Base-by-base conservation (phyloP, 2,329 filamentous ascomycete species). In the Annulohypoxylon truncatum region DNA sequence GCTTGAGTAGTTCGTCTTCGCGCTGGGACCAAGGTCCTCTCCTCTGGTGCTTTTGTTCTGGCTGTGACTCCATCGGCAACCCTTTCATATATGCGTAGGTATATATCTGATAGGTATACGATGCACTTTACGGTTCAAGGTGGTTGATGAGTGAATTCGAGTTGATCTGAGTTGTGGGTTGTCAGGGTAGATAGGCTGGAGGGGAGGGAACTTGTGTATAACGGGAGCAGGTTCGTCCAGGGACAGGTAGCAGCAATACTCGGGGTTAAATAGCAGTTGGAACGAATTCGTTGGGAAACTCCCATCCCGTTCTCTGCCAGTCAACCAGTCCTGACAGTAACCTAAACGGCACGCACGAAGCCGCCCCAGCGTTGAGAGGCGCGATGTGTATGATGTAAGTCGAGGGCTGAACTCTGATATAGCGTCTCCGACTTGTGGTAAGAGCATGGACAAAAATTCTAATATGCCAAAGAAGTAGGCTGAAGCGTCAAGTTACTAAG, bases 1-100 rank as follows among this genome's bases (percentile, higher is more conserved):
- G 83, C 71, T 93, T 84, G 22, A 97, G 85, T 66, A 86, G 83
- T 52, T 84, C 81, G 77, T 96, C 93, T 79, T 97, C 93, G 54
- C 85, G 83, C 73, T 90, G 89, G 68, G 92, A 91, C 93, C 93
- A 97, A 63, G 93, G 93, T 62, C 93, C 93, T 80, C 92, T 88
- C 70, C 78, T 75, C 24, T 48, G 44, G 4, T 61, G 58, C 20
- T 44, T 26, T 18, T 18, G 22, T 12, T 51, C 29, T 12, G 53
- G 20, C n/a, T 29, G 24, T 18, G 13, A 18, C 40, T 28, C 44
- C 57, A 62, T 62, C 26, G 12, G 10, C 13, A 35, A 51, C 28
- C 8, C n/a, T 28, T 15, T 15, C 12, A 12, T 44, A 57, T 42
- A 42, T 61, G 24, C 40, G 12, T 55, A 29, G 22, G 12, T 61